Conservation (phyloP, 2,329 filamentous ascomycete species). For the Beauveria rudraprayagi region DNA sequence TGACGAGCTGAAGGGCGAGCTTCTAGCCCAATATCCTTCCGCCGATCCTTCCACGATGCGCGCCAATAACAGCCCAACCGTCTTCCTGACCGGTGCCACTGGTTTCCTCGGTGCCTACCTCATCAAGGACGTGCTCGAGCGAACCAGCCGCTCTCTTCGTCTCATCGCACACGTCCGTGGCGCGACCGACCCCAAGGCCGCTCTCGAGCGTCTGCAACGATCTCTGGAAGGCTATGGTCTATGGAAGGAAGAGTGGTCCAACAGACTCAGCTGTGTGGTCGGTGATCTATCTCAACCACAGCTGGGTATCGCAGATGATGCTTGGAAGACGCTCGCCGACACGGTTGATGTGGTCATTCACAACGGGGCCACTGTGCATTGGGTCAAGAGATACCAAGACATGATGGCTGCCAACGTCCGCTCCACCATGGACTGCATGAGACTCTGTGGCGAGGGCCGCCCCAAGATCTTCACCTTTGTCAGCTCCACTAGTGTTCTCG, state of each 20-base stretch:
- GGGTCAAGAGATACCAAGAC: constrained; percentile 69
- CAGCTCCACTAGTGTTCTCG: constrained; percentile 73
- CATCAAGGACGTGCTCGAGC: constrained; percentile 61
- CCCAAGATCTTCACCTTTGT: constrained; percentile 73
- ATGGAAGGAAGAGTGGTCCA: constrained; percentile 40
- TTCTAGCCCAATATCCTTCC: too few relatives aligned
- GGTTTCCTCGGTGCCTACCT: constrained; percentile 75
- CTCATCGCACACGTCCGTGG: constrained; percentile 66
- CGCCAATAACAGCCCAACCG: constrained; percentile 34
- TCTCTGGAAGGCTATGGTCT: constrained; percentile 55
- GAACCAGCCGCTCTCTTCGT: too few relatives aligned
- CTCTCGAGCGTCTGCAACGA: constrained; percentile 67
- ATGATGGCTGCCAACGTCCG: constrained; percentile 69
- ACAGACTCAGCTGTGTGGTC: constrained; percentile 56
- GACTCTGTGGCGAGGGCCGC: constrained; percentile 67
- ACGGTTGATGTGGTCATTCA: constrained; percentile 69
- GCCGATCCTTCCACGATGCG: too few relatives aligned
- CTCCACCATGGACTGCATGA: constrained; percentile 68
- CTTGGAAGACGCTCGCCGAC: constrained; percentile 57
- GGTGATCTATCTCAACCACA: constrained; percentile 67
- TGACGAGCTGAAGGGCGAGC: constrained; percentile 30
- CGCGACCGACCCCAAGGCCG: constrained; percentile 52
- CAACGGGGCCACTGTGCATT: constrained; percentile 76
- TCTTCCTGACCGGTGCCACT: constrained; percentile 79
- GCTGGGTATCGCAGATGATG: constrained; percentile 58